Evolutionary conservation across 768 basidiomycete genomes (phyloP).

Genomic region (Phylloporus rhodoxanthus): DNA sequence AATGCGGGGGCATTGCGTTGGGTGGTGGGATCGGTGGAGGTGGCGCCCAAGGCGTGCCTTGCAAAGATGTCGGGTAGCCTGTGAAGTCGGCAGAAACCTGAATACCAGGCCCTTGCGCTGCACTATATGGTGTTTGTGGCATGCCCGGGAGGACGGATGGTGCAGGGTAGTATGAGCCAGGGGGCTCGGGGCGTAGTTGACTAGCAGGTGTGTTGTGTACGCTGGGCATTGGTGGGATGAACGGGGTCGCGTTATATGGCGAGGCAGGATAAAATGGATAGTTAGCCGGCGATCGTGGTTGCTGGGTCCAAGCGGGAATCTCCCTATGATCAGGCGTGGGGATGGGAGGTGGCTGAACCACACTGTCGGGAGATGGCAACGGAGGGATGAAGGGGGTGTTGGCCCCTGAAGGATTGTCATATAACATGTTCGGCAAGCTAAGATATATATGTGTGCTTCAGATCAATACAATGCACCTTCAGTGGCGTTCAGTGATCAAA

Average conservation of each 20-base stretch:
- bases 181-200: constrained; percentile 23
- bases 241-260: constrained; percentile 35
- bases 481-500: constrained; percentile 9
- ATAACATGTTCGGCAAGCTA: constrained; percentile 21
- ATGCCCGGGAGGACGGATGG: constrained; percentile 25
- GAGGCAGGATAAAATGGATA: constrained; percentile 38
- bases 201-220: constrained; percentile 20
- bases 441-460: constrained; percentile 21
- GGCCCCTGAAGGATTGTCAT: constrained; percentile 26
- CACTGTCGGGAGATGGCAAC: constrained; percentile 30
- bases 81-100: constrained; percentile 29
- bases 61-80: constrained; percentile 25
- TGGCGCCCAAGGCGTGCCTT: constrained; percentile 24
- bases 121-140: constrained; percentile 6
- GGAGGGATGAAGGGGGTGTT: constrained; percentile 39
- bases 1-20: constrained; percentile 18
- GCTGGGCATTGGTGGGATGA: constrained; percentile 33
- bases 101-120: constrained; percentile 2
- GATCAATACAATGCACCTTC: constrained; percentile 21
- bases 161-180: constrained; percentile 29
- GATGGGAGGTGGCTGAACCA: constrained; percentile 32
- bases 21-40: constrained; percentile 20
- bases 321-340: constrained; percentile 27
- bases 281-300: constrained; percentile 29
- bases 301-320: constrained; percentile 32